Conservation (phyloP, 495 filamentous ascomycete species). For the Evernia prunastri region DNA sequence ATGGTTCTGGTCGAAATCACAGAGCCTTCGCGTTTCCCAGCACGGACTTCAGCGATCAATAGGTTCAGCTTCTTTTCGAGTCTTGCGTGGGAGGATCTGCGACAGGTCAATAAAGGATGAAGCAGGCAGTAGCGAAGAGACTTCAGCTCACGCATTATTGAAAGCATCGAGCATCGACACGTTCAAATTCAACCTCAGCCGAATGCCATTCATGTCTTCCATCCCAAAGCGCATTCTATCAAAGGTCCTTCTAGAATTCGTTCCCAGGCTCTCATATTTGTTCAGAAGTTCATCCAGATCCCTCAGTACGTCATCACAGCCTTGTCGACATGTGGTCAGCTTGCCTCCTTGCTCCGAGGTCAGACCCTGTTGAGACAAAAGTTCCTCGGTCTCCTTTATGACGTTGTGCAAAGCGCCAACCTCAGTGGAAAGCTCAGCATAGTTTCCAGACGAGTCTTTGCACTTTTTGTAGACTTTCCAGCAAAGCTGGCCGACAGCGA, state of each 20-base stretch:
- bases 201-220: constrained; percentile 18
- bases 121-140: not conserved
- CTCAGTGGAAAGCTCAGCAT: constrained; percentile 30
- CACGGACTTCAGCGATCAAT: constrained; percentile 24
- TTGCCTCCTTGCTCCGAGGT: constrained; percentile 22
- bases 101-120: not conserved
- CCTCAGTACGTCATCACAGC: constrained; percentile 26
- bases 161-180: constrained; percentile 23
- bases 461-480: constrained; percentile 30
- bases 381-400: constrained; percentile 32
- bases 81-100: constrained; percentile 21
- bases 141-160: constrained; percentile 9
- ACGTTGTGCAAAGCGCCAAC: constrained; percentile 31
- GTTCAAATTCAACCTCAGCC: constrained; percentile 16
- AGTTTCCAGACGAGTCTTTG: constrained; percentile 33
- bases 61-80: constrained; percentile 23
- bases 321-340: constrained; percentile 26
- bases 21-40: constrained; percentile 22
- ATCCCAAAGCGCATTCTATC: constrained; percentile 20
- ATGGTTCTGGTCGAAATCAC: constrained; percentile 12
- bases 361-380: constrained; percentile 25
- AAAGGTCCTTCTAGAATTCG: constrained; percentile 18
- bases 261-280: constrained; percentile 24
- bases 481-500: constrained; percentile 11
- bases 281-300: constrained; percentile 28